Evolutionary conservation across 1,139 yeast species (phyloP).

Genomic region (Kurtzmaniella quercitrusa): DNA sequence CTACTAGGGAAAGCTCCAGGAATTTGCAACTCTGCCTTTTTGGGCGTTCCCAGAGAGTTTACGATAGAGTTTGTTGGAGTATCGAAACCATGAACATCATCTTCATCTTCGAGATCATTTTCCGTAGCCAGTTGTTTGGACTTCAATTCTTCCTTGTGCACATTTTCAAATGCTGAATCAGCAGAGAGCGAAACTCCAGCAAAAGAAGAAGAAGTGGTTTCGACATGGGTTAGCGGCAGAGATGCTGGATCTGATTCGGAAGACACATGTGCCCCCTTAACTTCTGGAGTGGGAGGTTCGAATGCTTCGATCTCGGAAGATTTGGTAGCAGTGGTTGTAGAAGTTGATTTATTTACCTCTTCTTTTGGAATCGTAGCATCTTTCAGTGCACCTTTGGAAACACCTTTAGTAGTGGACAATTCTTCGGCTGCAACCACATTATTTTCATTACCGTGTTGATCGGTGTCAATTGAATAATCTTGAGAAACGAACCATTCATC

Average conservation of each 20-base stretch:
- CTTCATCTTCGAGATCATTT: conserved; percentile 12
- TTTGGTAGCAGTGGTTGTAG: background rate
- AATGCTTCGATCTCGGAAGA: background rate
- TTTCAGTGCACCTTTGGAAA: conserved; percentile 1
- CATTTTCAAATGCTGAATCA: conserved; percentile 13
- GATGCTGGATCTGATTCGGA: conserved; percentile 9
- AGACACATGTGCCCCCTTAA: background rate
- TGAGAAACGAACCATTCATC: conserved; percentile 32
- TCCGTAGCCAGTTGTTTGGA: conserved; percentile 7
- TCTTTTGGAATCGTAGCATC: background rate
- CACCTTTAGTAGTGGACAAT: conserved; percentile 12
- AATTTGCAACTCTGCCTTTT: conserved; percentile 10
- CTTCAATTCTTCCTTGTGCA: conserved; percentile 11
- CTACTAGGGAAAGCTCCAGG: conserved; percentile 24
- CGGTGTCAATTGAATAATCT: conserved; percentile 24
- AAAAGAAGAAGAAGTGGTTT: conserved; percentile 36
- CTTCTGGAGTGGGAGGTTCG: background rate
- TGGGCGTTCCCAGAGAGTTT: conserved; percentile 14
- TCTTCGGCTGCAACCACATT: conserved; percentile 30
- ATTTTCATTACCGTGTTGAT: conserved; percentile 37
- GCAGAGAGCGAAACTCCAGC: conserved; percentile 36
- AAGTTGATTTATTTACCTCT: background rate
- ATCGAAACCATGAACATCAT: conserved; percentile 15
- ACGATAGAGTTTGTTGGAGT: conserved; percentile 23
- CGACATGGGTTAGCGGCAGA: conserved; percentile 20